Conservation (phyloP, 1,139 yeast species). For the Pichia sp. region DNA sequence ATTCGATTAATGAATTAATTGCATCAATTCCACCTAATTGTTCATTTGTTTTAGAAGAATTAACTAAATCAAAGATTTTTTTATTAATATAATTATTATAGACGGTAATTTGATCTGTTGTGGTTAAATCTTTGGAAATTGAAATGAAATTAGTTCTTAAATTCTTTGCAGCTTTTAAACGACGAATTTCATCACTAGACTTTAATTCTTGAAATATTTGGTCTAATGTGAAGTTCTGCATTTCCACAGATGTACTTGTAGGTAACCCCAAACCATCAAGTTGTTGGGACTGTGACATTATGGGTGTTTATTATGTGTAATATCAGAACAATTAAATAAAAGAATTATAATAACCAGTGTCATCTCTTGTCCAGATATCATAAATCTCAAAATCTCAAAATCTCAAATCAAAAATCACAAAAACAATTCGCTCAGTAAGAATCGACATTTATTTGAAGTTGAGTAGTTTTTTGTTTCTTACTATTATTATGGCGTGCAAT, state of each 20-base stretch:
- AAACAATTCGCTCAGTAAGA: too few species aligned
- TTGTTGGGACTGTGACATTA: conserved; percentile 13
- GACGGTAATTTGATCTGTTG: conserved; percentile 72
- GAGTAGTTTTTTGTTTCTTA: too few species aligned
- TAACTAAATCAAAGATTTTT: conserved; percentile 77
- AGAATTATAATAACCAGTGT: too few species aligned
- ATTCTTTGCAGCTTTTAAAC: conserved; percentile 57
- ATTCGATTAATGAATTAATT: conserved; percentile 72
- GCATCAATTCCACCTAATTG: conserved; percentile 90
- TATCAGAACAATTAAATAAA: not conserved
- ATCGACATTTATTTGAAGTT: too few species aligned
- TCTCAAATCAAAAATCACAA: too few species aligned
- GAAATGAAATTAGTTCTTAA: conserved; percentile 61
- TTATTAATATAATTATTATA: conserved; percentile 84
- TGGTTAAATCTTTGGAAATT: conserved; percentile 61
- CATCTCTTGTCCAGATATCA: too few species aligned
- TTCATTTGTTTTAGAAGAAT: conserved; percentile 63
- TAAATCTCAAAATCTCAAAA: too few species aligned
- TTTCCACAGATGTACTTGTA: conserved; percentile 15
- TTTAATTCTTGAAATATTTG: conserved; percentile 50
- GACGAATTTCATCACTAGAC: conserved; percentile 35
- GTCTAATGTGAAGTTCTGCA: conserved; percentile 34
- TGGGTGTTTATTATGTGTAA: too few species aligned
- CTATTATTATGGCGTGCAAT: too few species aligned
- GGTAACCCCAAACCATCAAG: conserved; percentile 6